Conservation (phyloP, 1,284 basidiomycete species). For the Rhodofomes roseus region DNA sequence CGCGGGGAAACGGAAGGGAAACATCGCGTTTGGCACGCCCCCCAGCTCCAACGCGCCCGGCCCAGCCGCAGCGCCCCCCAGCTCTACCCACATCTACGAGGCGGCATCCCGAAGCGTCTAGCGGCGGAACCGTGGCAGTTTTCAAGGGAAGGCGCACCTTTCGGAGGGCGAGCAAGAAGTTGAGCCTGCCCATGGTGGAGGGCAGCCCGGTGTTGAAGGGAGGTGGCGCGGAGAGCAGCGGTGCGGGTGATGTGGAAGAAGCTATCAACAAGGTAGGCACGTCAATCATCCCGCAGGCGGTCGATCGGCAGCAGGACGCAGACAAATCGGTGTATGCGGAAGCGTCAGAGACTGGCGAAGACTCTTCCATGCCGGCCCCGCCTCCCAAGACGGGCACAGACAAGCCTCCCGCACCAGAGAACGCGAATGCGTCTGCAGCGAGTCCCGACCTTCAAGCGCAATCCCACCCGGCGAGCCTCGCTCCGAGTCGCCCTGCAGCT, state of each 20-base stretch:
- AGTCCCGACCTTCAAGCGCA: no score
- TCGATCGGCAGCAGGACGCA: background rate
- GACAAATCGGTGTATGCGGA: no score
- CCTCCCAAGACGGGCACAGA: background rate
- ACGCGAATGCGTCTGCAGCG: no score
- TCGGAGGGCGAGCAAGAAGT: constrained; percentile 58
- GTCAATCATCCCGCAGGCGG: background rate
- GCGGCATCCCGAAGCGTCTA: no score
- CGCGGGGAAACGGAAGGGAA: constrained; percentile 13
- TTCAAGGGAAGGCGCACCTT: constrained; percentile 26
- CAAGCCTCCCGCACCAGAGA: background rate
- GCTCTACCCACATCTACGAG: background rate
- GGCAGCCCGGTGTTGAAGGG: constrained; percentile 33
- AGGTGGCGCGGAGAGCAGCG: background rate
- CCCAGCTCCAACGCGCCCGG: background rate
- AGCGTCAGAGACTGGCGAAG: no score
- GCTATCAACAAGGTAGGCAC: background rate
- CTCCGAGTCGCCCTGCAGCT: constrained; percentile 49
- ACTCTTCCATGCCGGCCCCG: background rate
- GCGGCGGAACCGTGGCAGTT: no score
- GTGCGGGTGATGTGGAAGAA: background rate
- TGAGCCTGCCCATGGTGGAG: constrained; percentile 45
- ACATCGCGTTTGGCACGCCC: constrained; percentile 18
- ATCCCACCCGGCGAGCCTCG: constrained; percentile 53
- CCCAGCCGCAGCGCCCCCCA: background rate